These are phyloP conservation scores for Trypanosoma platydactyli DNA, from an alignment of 208 protist genomes.

Conservation along the genomic window DNA sequence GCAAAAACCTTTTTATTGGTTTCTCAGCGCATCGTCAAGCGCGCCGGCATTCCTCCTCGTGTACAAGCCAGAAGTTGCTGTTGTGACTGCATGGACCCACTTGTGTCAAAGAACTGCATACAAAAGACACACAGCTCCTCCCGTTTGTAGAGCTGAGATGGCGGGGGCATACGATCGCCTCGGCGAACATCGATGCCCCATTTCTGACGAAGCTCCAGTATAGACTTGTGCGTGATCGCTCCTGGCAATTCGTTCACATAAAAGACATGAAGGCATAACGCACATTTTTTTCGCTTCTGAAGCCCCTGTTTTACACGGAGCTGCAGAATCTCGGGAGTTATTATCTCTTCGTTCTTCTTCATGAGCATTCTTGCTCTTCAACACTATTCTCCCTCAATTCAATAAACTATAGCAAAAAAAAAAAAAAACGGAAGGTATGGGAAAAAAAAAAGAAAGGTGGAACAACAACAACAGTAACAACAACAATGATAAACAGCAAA, in stretches of 20 bases:
- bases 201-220: slow-evolving; percentile 88
- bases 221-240: slow-evolving; percentile 92
- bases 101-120: slow-evolving; percentile 94
- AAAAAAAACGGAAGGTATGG: slow-evolving; percentile 18
- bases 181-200: slow-evolving; percentile 87
- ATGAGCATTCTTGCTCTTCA: slow-evolving; percentile 9
- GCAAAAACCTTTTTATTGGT: neutral
- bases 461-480: neutral
- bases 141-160: slow-evolving; percentile 91
- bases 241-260: slow-evolving; percentile 91
- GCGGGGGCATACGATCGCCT: slow-evolving; percentile 84
- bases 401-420: slow-evolving; percentile 8
- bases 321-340: slow-evolving; percentile 65
- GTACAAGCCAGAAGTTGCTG: slow-evolving; percentile 88
- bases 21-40: slow-evolving; percentile 67
- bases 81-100: slow-evolving; percentile 79
- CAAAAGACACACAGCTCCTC: slow-evolving; percentile 93
- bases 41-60: slow-evolving; percentile 79
- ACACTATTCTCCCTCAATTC: neutral
- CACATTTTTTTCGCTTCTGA: slow-evolving; percentile 91
- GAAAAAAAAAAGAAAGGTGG: slow-evolving; percentile 1
- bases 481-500: slow-evolving; percentile 7
- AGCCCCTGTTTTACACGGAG: slow-evolving; percentile 87
- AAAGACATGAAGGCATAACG: slow-evolving; percentile 88
- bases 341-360: slow-evolving; percentile 35